Evolutionary conservation across 2,329 filamentous ascomycete species (phyloP).

Genomic region (Eutypa lata): DNA sequence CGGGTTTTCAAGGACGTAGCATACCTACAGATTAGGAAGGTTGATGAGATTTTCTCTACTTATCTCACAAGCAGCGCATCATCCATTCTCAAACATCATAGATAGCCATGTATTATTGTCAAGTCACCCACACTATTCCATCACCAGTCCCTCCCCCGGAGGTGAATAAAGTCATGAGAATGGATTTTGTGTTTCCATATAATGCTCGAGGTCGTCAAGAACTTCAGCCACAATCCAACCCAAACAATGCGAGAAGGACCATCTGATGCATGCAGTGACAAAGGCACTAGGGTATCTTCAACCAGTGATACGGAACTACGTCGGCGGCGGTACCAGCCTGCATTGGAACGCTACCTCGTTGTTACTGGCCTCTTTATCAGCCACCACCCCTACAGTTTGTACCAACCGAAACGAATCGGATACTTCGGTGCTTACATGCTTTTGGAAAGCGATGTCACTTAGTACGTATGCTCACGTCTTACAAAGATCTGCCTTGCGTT

Average conservation of each 20-base stretch:
- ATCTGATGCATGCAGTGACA: neutral
- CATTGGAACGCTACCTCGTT: neutral
- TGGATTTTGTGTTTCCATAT: neutral
- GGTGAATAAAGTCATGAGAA: neutral
- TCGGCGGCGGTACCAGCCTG: neutral
- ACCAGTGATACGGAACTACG: neutral
- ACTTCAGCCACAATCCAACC: neutral
- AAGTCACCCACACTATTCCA: neutral
- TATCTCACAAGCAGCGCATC: too few relatives aligned
- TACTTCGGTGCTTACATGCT: neutral
- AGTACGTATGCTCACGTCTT: neutral
- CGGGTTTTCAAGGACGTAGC: neutral
- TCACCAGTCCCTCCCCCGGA: too few relatives aligned
- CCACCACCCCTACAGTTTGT: neutral
- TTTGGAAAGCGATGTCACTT: neutral
- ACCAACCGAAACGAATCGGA: neutral
- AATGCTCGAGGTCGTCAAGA: neutral
- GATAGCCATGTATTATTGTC: too few relatives aligned
- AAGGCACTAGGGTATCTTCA: neutral
- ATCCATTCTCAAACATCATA: too few relatives aligned
- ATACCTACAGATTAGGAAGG: neutral
- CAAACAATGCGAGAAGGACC: neutral
- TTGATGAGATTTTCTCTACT: neutral
- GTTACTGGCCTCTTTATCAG: neutral
- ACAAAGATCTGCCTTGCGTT: neutral